Conservation (phyloP, 257 asterid species). For the Paraleonurus japonicus region DNA sequence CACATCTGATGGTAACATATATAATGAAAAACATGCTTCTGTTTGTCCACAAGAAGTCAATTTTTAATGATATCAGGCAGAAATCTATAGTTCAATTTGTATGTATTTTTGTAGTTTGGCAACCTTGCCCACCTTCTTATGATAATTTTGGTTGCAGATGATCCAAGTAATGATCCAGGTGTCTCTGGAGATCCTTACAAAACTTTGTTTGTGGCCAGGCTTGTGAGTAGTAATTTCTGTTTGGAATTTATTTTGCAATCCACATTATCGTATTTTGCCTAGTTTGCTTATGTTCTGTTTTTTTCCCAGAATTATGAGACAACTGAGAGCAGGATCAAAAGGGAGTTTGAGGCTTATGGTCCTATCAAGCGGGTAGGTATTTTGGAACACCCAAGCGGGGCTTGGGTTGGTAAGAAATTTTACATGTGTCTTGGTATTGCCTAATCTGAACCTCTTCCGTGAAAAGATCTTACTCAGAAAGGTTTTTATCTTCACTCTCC, state of each 20-base stretch:
- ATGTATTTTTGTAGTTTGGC: slow-evolving; percentile 13
- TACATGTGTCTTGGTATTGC: slow-evolving; percentile 30
- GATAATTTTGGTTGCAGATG: slow-evolving; percentile 54
- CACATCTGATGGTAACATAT: background rate
- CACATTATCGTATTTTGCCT: background rate
- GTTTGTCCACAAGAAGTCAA: background rate
- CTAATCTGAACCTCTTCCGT: slow-evolving; percentile 4
- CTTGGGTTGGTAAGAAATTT: slow-evolving; percentile 87
- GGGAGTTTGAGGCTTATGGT: slow-evolving; percentile 98
- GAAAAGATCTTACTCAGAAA: background rate
- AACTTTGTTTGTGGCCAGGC: slow-evolving; percentile 90
- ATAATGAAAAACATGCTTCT: background rate
- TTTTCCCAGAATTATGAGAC: slow-evolving; percentile 83
- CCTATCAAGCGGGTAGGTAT: slow-evolving; percentile 99
- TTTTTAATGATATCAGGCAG: background rate
- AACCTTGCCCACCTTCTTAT: slow-evolving; percentile 1
- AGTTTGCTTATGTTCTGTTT: slow-evolving; percentile 17
- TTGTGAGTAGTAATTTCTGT: slow-evolving; percentile 52
- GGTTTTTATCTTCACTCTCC: background rate
- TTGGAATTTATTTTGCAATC: slow-evolving; percentile 1
- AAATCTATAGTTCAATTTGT: background rate
- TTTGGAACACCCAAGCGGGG: slow-evolving; percentile 56
- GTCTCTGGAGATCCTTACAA: slow-evolving; percentile 94
- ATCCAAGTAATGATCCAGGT: slow-evolving; percentile 79
- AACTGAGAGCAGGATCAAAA: slow-evolving; percentile 88